Base-by-base conservation (phyloP, 1,139 yeast species). In the Suhomyces coccinellae region DNA sequence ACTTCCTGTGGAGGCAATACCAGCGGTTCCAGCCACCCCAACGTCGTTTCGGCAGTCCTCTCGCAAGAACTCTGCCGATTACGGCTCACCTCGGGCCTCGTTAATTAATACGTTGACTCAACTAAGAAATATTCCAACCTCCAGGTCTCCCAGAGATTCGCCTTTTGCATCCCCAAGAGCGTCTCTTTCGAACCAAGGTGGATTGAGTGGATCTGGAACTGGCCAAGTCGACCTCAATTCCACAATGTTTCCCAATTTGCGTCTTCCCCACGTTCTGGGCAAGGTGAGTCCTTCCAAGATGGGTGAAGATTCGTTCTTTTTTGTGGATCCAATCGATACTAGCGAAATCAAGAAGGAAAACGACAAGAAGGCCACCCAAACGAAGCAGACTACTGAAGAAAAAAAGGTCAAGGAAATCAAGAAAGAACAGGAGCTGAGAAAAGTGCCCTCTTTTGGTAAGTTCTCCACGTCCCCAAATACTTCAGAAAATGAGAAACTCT, bases 1-100 rank as follows among this genome's bases (percentile, higher is more conserved):
- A 2, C 63, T 79, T 47, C 87, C 87, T 2, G 62, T 58, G 15
- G 82, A 77, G 36, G 77, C 77, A 12, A 58, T 78, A 17, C 84
- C 85, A 16, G 59, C 71, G 6, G 71, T 66, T 35, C 79, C 76
- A 12, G 59, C 69, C 0, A 61, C 71, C 1, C 71, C 72, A 2
- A 45, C 58, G 0, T 66, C 73, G 3, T 71, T 65, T 48, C 62
- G 67, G 39, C 58, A 62, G 8, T 55, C 67, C 17, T 71, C 77
- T 9, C 52, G 78, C 24, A 69, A 60, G 47, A 66, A 64, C 41
- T 70, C 75, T 1, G 59, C 62, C 13, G 78, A 73, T 42, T 52
- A 61, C n/a, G 58, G 63, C 6, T 72, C 77, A 0, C 79, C 79
- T 1, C 55, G 78, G 34, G 71, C 75, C 1, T 74, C 79, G 0